These are phyloP conservation scores for Ceraceosorus guamensis DNA, from an alignment of 1,284 basidiomycete species.

Conservation along the genomic window DNA sequence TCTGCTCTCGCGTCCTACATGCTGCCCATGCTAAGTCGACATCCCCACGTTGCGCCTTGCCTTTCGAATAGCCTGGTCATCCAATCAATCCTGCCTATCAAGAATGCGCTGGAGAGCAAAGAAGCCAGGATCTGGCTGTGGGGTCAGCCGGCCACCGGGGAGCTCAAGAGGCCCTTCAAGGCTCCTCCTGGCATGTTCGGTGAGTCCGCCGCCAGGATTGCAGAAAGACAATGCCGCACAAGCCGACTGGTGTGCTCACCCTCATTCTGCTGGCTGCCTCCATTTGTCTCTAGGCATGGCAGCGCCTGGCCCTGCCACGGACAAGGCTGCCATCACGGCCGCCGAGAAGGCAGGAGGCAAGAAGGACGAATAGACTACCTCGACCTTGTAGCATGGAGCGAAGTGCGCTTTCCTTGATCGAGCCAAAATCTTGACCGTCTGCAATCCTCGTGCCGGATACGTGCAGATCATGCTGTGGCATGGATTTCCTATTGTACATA, in stretches of 20 bases:
- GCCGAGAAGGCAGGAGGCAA: constrained; percentile 74
- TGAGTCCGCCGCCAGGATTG: no score
- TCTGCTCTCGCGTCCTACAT: no score
- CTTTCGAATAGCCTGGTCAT: constrained; percentile 28
- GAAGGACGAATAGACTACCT: constrained; percentile 71
- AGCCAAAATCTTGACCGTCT: no score
- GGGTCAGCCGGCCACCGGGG: constrained; percentile 61
- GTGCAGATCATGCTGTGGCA: no score
- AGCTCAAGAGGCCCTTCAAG: constrained; percentile 87
- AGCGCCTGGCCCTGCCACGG: constrained; percentile 58
- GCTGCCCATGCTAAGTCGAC: no score
- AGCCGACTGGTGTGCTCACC: neutral
- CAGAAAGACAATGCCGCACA: no score
- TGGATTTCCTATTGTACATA: no score
- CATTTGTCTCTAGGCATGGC: constrained; percentile 6
- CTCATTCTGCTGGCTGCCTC: neutral
- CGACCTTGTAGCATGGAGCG: no score
- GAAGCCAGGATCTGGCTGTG: constrained; percentile 47
- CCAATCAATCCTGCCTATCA: constrained; percentile 45
- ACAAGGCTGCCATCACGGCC: constrained; percentile 74
- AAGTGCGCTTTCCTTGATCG: no score
- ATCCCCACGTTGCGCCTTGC: neutral
- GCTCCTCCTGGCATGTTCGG: constrained; percentile 63
- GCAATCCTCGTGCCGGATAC: no score
- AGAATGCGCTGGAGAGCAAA: constrained; percentile 47